Conservation (phyloP, 2,329 filamentous ascomycete genomes). For the Neofusicoccum cordaticola region DNA sequence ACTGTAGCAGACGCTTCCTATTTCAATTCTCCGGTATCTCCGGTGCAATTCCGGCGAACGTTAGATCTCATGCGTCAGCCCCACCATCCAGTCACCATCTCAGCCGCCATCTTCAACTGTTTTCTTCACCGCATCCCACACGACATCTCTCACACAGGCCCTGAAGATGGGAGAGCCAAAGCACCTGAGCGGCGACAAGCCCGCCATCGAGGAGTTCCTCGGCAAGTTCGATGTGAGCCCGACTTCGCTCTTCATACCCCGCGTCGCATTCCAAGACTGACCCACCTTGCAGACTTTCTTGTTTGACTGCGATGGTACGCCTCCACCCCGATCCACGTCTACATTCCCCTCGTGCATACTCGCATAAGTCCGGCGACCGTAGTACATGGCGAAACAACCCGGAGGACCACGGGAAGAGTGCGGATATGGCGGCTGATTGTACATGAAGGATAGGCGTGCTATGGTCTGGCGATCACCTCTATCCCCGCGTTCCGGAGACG, state of each 20-base stretch:
- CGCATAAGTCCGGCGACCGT: not conserved
- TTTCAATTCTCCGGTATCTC: constrained; percentile 4
- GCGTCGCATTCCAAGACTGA: constrained; percentile 22
- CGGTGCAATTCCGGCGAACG: not conserved
- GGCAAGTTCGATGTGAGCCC: constrained; percentile 83
- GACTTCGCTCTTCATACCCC: constrained; percentile 13
- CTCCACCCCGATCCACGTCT: not conserved
- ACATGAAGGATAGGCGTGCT: constrained; percentile 70
- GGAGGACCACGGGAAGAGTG: not conserved
- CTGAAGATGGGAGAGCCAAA: constrained; percentile 37
- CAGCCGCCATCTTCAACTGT: not conserved
- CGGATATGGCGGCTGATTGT: constrained; percentile 33
- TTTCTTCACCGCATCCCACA: not conserved
- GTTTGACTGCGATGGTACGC: constrained; percentile 91
- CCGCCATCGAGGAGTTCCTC: constrained; percentile 77
- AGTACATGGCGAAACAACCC: not conserved
- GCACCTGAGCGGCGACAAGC: constrained; percentile 75
- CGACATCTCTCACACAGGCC: not conserved
- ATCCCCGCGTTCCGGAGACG: constrained; percentile 80
- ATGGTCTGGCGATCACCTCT: constrained; percentile 92
- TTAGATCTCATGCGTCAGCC: constrained; percentile 9
- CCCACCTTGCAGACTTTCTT: constrained; percentile 68
- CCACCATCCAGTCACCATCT: not conserved
- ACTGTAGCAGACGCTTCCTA: not conserved
- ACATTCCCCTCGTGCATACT: not conserved